Evolutionary conservation across 768 basidiomycete species (phyloP).

Genomic region (Sporobolomyces pararoseus): DNA sequence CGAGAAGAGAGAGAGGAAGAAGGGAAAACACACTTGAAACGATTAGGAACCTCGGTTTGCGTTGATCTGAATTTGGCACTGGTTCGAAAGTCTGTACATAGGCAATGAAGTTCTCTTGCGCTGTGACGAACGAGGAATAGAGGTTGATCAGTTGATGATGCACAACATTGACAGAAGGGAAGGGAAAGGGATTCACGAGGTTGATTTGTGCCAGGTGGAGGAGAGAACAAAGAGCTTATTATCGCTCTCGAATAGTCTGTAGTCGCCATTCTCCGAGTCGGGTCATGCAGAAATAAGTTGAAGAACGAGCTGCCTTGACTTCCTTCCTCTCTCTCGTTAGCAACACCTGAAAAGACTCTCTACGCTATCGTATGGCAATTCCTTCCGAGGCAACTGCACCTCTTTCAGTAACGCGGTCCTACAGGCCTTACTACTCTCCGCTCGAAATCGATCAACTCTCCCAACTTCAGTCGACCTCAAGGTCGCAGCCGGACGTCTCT

Average conservation of each 20-base stretch:
- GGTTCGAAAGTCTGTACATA: conserved; percentile 38
- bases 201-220: conserved; percentile 9
- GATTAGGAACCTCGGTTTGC: conserved; percentile 40
- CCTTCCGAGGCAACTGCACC: neutral
- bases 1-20: neutral
- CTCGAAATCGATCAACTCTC: conserved; percentile 26
- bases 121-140: conserved; percentile 9
- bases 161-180: neutral
- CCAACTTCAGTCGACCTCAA: conserved; percentile 18
- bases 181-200: conserved; percentile 14
- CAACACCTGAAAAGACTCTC: neutral
- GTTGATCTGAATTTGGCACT: conserved; percentile 9
- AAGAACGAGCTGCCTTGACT: neutral
- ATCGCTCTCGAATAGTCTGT: conserved; percentile 30
- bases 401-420: conserved; percentile 9
- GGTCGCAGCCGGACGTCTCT: conserved; percentile 8
- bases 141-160: neutral
- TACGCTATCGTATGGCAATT: neutral
- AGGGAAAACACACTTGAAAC: conserved; percentile 28
- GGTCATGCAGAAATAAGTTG: neutral
- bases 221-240: conserved; percentile 27
- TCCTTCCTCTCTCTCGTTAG: neutral
- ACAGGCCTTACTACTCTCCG: conserved; percentile 31
- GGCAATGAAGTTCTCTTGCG: conserved; percentile 27
- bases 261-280: neutral